Base-by-base conservation (phyloP, 768 basidiomycete genomes). In the Tricholomella constricta region DNA sequence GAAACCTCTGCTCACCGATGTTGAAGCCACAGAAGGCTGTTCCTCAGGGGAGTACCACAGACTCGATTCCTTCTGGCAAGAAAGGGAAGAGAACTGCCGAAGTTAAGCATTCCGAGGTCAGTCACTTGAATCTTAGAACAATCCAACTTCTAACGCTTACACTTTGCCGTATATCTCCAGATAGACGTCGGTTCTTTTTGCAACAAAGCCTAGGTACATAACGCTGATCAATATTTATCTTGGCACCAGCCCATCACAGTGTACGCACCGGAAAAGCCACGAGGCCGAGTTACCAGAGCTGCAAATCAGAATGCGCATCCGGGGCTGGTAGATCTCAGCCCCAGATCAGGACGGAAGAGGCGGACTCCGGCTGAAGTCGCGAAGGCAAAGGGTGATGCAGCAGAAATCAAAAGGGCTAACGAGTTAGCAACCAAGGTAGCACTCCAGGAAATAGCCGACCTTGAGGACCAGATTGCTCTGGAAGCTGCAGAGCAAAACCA, bases 331-430 rank as follows among this genome's bases (percentile, higher is more conserved):
- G 50, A 51, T 25, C 7, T 51, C 19, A 42, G 38, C 25, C 49
- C 32, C 11, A 31, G 38, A 20, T 40, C 32, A 9, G 35, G 22
- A 22, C 41, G 27, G 8, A 51, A 29, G 32, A 43, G 40, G 32
- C 10, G 50, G 20, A 43, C 50, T n/a, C 34, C 32, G 20, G 50
- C 25, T n/a, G 40, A 51, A 12, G 43, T 51, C 15, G 41, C 45
- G 11, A n/a, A 9, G 15, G 27, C 32, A 17, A 45, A 45, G 31
- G 32, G 9, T 25, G 26, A 22, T 7, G 36, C 17, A 7, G 36
- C 6, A 15, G 7, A 14, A 15, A 6, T 15, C 5, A 37, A 37
- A 19, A 19, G 6, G 12, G 36, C 36, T 19, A 6, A 37, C 6
- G 36, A 37, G 36, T 14, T 19, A 37, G 36, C 36, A 14, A 6